phyloP scores from a whole-genome alignment of 1,139 yeast genomes.

The Zygotorulaspora mrakii region DNA sequence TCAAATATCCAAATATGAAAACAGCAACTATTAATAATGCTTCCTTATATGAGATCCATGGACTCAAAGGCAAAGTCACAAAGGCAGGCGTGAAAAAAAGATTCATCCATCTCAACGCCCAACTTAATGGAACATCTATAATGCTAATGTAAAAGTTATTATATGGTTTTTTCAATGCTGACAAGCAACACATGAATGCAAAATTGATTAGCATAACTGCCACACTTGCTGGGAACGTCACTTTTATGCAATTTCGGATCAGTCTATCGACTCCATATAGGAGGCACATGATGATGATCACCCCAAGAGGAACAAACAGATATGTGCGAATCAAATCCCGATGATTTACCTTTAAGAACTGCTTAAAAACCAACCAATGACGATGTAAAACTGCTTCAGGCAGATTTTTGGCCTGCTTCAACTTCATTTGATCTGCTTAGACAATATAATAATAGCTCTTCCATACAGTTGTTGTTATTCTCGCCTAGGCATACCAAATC shows the following conservation, averaged over 20 bases:
- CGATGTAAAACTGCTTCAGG: constrained; percentile 8
- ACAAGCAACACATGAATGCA: constrained; percentile 42
- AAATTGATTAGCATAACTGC: constrained; percentile 66
- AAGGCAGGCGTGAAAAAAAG: constrained; percentile 76
- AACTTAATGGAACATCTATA: constrained; percentile 64
- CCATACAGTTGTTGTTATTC: no score
- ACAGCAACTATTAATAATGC: constrained; percentile 73
- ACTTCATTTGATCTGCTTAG: constrained; percentile 4
- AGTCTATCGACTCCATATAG: constrained; percentile 64
- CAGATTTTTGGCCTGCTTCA: background rate
- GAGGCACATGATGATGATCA: constrained; percentile 40
- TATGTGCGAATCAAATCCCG: constrained; percentile 28
- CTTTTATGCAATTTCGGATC: constrained; percentile 46
- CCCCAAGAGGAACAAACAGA: constrained; percentile 41
- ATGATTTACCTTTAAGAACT: constrained; percentile 13
- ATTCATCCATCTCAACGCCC: constrained; percentile 72
- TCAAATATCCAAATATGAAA: constrained; percentile 59
- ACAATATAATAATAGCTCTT: no score
- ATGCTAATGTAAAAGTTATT: constrained; percentile 44
- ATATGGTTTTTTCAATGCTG: constrained; percentile 38
- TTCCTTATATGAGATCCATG: constrained; percentile 59
- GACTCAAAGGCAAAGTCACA: constrained; percentile 63
- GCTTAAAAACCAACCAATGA: constrained; percentile 15
- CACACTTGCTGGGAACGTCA: constrained; percentile 71
- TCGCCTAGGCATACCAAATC: no score